These are phyloP conservation scores for Ramularia endophylla DNA, from an alignment of 2,329 filamentous ascomycete species.

Conservation along the genomic window DNA sequence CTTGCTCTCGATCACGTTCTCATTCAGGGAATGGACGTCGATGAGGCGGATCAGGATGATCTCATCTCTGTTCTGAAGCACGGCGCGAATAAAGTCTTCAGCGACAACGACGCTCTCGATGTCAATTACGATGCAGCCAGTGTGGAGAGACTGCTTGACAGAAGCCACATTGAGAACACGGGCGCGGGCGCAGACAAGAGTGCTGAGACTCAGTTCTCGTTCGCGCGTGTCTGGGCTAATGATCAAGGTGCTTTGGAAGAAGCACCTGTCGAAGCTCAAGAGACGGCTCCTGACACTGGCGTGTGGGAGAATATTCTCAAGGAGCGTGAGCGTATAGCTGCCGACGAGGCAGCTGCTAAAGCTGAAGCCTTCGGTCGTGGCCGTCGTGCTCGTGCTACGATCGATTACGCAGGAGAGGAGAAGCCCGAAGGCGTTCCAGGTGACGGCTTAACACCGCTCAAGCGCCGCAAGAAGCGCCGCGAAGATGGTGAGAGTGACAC, in stretches of 20 bases:
- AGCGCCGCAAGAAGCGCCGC: conserved; percentile 30
- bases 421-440: conserved; percentile 17
- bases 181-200: conserved; percentile 57
- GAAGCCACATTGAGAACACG: conserved; percentile 71
- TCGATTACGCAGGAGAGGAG: conserved; percentile 43
- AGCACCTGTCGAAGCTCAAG: conserved; percentile 38
- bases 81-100: conserved; percentile 81
- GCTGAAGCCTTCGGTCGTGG: conserved; percentile 79
- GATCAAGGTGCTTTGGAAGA: conserved; percentile 61
- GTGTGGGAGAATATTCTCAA: conserved; percentile 89
- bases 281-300: conserved; percentile 53
- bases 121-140: conserved; percentile 76
- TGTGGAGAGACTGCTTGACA: conserved; percentile 86
- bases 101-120: conserved; percentile 64
- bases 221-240: conserved; percentile 89
- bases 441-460: conserved; percentile 27
- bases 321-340: conserved; percentile 71
- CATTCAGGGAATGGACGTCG: conserved; percentile 82
- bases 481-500: conserved; percentile 43
- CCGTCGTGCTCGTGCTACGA: conserved; percentile 60
- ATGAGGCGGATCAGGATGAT: conserved; percentile 73
- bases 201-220: conserved; percentile 76
- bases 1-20: conserved; percentile 93
- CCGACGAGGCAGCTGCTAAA: conserved; percentile 62
- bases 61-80: conserved; percentile 82